Percentiles rank a stretch among this genome's conserved stretches.
Evolutionary conservation across 1,284 basidiomycete species (phyloP).

Genomic region (Microbotryum intermedium): DNA sequence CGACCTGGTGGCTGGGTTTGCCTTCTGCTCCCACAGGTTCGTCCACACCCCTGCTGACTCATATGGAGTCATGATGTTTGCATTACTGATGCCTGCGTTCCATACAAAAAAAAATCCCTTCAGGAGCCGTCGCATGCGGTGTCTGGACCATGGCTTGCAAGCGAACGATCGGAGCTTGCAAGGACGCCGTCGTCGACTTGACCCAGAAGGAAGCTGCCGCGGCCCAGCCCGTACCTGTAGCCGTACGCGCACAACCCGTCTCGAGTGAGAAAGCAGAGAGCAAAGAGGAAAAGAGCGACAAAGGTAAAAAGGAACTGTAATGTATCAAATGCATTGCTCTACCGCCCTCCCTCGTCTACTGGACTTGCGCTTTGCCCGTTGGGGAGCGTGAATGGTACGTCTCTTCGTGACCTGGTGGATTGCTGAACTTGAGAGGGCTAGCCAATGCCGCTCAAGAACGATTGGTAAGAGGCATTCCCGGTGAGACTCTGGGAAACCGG

Average conservation of each 20-base stretch:
- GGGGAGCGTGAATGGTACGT: too few relatives aligned
- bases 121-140: slow-evolving; percentile 77
- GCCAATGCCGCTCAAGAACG: too few relatives aligned
- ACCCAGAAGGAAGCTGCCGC: not conserved
- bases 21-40: slow-evolving; percentile 70
- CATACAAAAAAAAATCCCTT: too few relatives aligned
- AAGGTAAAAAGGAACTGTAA: too few relatives aligned
- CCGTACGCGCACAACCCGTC: slow-evolving; percentile 8
- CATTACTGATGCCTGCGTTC: not conserved
- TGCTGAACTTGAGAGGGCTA: too few relatives aligned
- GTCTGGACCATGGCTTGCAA: slow-evolving; percentile 86
- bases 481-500: too few relatives aligned
- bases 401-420: too few relatives aligned
- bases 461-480: too few relatives aligned
- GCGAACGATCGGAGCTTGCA: slow-evolving; percentile 61
- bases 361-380: too few relatives aligned
- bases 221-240: slow-evolving; percentile 16
- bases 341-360: too few relatives aligned
- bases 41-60: slow-evolving; percentile 13
- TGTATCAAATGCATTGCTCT: too few relatives aligned
- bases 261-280: not conserved
- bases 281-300: too few relatives aligned
- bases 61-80: not conserved
- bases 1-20: slow-evolving; percentile 67
- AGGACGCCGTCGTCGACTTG: slow-evolving; percentile 57